Evolutionary conservation across 192 early-diverging fungal species (phyloP), one percentile per base, ranked within the genome.

Genomic region (Phlyctochytrium bullatum): DNA sequence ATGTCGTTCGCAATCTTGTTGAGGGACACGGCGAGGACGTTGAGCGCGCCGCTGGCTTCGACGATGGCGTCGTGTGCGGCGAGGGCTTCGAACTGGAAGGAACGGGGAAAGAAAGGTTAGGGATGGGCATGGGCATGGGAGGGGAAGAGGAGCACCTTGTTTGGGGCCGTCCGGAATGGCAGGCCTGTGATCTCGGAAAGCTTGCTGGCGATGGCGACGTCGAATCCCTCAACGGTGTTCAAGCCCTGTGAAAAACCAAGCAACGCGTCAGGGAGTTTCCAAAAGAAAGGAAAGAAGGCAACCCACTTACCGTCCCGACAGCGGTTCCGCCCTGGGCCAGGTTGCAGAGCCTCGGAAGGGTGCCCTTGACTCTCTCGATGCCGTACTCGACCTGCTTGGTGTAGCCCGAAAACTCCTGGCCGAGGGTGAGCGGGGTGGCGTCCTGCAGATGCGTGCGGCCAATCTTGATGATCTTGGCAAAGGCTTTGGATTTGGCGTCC

Each of bases 1-100:
- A 99, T 97, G 75, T 99, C 97, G 80, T 96, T 97, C 75, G 95
- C 96, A 74, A 99, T 97, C 89, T 99, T 99, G 88, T 94, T 95
- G 69, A 99, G 84, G 24, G 94, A 96, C 52, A 90, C 91, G 32
- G 96, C 96, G 66, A 97, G 70, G 36, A 91, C 92, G 86, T 99
- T 99, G 59, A 99, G 83, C 10, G 93, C 90, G 36, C 97, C 97
- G 61, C 88, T 88, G 23, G 93, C 92, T 83, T 98, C 95, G 52
- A 99, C 96, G 71, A 98, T 87, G 61, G 97, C 93, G 77, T 99
- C 97, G 76, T 99, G 97, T 34, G 95, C 91, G 32, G 96, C 97
- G 59, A 99, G 89, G 20, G 97, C 95, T 79, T 99, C 97, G 66
- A 99, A 99, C 88, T 85, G 72, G n/a, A 47, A 47, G 6, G 40